phyloP scores from a whole-genome alignment of 2,329 filamentous ascomycete species.

The Emericellopsis atlantica region DNA sequence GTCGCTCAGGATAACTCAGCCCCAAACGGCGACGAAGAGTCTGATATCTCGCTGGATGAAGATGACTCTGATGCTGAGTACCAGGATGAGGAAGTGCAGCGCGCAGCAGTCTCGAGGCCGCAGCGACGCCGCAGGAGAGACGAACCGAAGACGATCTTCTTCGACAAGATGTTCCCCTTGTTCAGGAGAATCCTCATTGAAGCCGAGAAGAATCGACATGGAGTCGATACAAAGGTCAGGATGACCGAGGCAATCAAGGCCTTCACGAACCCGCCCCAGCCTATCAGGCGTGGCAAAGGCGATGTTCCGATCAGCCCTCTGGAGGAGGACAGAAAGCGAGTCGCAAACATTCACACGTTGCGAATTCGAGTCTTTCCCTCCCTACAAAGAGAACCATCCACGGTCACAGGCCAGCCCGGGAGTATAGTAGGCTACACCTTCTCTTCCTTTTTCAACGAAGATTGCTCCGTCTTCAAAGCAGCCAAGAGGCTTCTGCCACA shows the following conservation, averaged over 20 bases:
- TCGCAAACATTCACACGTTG: slow-evolving; percentile 23
- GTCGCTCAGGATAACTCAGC: slow-evolving; percentile 7
- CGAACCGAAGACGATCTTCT: slow-evolving; percentile 11
- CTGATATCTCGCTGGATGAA: neutral
- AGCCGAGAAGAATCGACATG: slow-evolving; percentile 26
- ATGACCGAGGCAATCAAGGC: slow-evolving; percentile 23
- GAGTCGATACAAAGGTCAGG: slow-evolving; percentile 8
- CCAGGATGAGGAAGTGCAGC: slow-evolving; percentile 2
- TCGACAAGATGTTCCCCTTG: slow-evolving; percentile 20
- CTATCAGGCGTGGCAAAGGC: neutral
- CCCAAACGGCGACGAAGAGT: slow-evolving; percentile 1
- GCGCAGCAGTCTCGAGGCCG: neutral
- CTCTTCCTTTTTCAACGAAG: slow-evolving; percentile 18
- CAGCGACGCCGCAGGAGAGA: slow-evolving; percentile 3
- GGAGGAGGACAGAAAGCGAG: neutral
- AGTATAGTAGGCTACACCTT: slow-evolving; percentile 16
- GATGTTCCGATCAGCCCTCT: neutral
- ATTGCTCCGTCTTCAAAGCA: slow-evolving; percentile 14
- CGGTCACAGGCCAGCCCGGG: neutral
- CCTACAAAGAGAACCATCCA: neutral
- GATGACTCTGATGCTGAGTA: slow-evolving; percentile 1
- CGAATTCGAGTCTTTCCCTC: slow-evolving; percentile 22
- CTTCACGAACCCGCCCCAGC: slow-evolving; percentile 13
- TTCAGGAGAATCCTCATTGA: slow-evolving; percentile 28
- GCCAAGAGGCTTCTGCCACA: slow-evolving; percentile 20